Evolutionary conservation across 2,329 filamentous ascomycete species (phyloP), one percentile per base, ranked within the genome.

Genomic region (Diaporthe nobilis): DNA sequence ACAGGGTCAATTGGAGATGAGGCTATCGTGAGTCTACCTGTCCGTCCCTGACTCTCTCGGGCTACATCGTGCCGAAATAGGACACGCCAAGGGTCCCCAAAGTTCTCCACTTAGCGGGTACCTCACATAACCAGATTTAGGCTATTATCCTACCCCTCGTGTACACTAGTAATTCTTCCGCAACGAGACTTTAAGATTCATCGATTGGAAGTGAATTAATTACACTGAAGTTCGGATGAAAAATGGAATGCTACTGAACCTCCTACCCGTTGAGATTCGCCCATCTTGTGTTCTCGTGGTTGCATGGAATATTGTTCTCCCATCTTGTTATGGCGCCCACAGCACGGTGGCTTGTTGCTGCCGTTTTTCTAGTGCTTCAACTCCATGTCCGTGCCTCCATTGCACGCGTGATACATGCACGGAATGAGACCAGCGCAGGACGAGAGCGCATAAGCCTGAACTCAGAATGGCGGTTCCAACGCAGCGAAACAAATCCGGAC

Each of bases 401-500:
- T 8, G 49, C 47, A 22, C 47, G 31, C 39, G 34, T 55, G 31
- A 55, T 42, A 28, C 22, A 55, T 39, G 65, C 65, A 22, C 65
- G 65, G 17, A 70, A 70, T 42, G 49, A 42, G 34, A 55, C 49
- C 22, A 31, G 49, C 9, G 9, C 22, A 42, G 13, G 34, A 9
- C 74, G 74, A 58, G 71, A 74, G 20, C 53, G 71, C 25, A 74
- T 55, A 28, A 74, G 71, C 31, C 63, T 76, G 4, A 73, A 74
- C 44, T 9, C 31, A 42, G 74, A 22, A 13, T 76, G 71, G 74
- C 61, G 22, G 3, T 76, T 73, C 12, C 58, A 25, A 31, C 71
- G 74, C 31, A 70, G 44, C 42, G 74, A 74, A 42, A 47, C 31
- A n/a, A 75, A 75, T 17, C 70, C 74, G 10, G 74, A 73, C n/a